These are phyloP conservation scores for Claviceps cyperi DNA, from an alignment of 2,329 filamentous ascomycete species.

Conservation along the genomic window DNA sequence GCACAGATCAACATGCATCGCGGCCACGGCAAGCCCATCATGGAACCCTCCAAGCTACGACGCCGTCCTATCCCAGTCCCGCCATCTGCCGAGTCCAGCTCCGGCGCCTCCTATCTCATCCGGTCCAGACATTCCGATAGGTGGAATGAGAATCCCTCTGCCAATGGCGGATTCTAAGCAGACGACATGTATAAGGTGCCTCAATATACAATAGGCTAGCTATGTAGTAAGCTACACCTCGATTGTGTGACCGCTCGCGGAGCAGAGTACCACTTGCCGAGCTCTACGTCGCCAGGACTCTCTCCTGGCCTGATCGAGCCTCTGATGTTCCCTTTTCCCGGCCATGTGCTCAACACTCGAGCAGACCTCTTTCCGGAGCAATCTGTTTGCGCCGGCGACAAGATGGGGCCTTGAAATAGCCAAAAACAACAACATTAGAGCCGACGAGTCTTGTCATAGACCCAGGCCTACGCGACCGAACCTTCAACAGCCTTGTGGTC, in stretches of 20 bases:
- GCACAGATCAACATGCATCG: neutral
- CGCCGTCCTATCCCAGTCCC: neutral
- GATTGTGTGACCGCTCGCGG: too few relatives aligned
- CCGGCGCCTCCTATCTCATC: neutral
- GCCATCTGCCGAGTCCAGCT: neutral
- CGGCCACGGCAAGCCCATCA: neutral
- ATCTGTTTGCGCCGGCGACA: slow-evolving; percentile 47
- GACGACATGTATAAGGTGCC: too few relatives aligned
- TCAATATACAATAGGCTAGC: neutral
- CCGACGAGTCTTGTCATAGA: slow-evolving; percentile 43
- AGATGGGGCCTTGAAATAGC: slow-evolving; percentile 57
- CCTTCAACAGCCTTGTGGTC: too few relatives aligned
- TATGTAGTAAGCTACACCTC: slow-evolving; percentile 34
- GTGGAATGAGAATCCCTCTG: slow-evolving; percentile 22
- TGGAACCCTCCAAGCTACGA: neutral
- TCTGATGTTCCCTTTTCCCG: slow-evolving; percentile 45
- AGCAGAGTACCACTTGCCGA: too few relatives aligned
- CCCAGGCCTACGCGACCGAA: slow-evolving; percentile 30
- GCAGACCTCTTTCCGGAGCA: slow-evolving; percentile 43
- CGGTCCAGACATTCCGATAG: slow-evolving; percentile 17
- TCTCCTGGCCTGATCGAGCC: slow-evolving; percentile 4
- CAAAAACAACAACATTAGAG: slow-evolving; percentile 46
- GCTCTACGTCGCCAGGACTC: too few relatives aligned
- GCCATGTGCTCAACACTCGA: slow-evolving; percentile 43
- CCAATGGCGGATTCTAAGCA: slow-evolving; percentile 55